phyloP scores from a whole-genome alignment of 164 flowering plant genomes.

The Protea cynaroides region DNA sequence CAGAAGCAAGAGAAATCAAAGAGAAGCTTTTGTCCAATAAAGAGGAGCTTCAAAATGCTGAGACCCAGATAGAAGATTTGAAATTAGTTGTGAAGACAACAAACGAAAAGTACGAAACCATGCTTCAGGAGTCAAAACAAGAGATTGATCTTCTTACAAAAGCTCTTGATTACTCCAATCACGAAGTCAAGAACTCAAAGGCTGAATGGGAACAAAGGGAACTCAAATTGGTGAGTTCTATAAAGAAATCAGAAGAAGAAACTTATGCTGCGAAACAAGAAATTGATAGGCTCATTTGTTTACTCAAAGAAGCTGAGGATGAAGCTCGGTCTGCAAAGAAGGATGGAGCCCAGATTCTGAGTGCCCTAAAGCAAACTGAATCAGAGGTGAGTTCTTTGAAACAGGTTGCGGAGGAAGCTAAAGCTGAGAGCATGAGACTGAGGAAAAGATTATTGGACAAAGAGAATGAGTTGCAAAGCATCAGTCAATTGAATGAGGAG shows the following conservation, averaged over 20 bases:
- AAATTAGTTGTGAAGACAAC: slow-evolving; percentile 54
- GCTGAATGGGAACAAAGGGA: slow-evolving; percentile 66
- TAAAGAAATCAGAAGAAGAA: slow-evolving; percentile 54
- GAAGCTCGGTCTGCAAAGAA: slow-evolving; percentile 45
- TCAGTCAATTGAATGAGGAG: slow-evolving; percentile 51
- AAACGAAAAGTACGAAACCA: slow-evolving; percentile 58
- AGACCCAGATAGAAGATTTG: slow-evolving; percentile 56
- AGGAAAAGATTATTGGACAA: slow-evolving; percentile 63
- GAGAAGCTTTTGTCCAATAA: slow-evolving; percentile 56
- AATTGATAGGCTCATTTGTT: slow-evolving; percentile 39
- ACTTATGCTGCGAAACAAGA: slow-evolving; percentile 43
- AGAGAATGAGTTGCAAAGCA: slow-evolving; percentile 47
- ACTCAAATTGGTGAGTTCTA: slow-evolving; percentile 28
- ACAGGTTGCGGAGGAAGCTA: slow-evolving; percentile 59
- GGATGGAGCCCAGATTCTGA: slow-evolving; percentile 44
- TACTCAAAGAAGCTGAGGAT: slow-evolving; percentile 52
- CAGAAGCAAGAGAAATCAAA: slow-evolving; percentile 78
- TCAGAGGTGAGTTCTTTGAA: slow-evolving; percentile 47
- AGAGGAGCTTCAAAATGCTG: slow-evolving; percentile 53
- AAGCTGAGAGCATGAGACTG: slow-evolving; percentile 57
- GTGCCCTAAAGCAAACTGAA: slow-evolving; percentile 46
- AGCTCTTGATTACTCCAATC: slow-evolving; percentile 35
- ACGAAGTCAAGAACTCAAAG: slow-evolving; percentile 37
- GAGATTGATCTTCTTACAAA: slow-evolving; percentile 49
- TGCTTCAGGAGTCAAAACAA: slow-evolving; percentile 70